Evolutionary conservation across 345 rosid species (phyloP), one percentile per base, ranked within the genome.

Genomic region (Acer yangbiense): DNA sequence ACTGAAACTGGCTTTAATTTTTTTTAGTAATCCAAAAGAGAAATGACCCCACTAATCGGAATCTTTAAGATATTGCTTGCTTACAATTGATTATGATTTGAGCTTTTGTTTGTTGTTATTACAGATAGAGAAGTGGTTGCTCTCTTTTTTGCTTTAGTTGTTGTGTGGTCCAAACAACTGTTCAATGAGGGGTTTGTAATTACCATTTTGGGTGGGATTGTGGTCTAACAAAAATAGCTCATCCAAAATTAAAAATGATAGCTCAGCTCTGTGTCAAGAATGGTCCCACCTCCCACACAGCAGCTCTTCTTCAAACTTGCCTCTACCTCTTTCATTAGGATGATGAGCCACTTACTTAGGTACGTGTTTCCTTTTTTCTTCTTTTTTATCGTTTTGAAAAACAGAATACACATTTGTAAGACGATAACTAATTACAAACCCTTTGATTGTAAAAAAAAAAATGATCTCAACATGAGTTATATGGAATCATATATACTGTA

Each of bases 41-140:
- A 35, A 35, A 35, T 35, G 39, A 73, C 54, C 78, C 88, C 84
- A 79, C 88, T 80, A 50, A 83, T 85, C 80, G 79, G 84, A 85
- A 85, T 87, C 84, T 76, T n/a, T 17, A n/a, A 80, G 83, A 83
- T 82, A 67, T 79, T 77, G 79, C 69, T 62, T 43, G 10, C 46
- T n/a, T n/a, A 27, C 29, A 16, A 61, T 79, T 54, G 76, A 60
- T 63, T 21, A 76, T 74, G 80, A 73, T 74, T 68, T 69, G 48
- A 61, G 77, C 72, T 64, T 41, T 78, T 74, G 23, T 78, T 76
- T 75, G 79, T 68, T 80, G 61, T 75, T 39, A 20, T 67, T 12
- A 8, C 9, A 43, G 46, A 46, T 43, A 46, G 50, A 46, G 14
- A 10, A 46, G 39, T 21, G 7, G 65, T 65, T 57, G 60, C 46